Evolutionary conservation across 2,329 filamentous ascomycete species (phyloP).

Genomic region (Tolypocladium album): DNA sequence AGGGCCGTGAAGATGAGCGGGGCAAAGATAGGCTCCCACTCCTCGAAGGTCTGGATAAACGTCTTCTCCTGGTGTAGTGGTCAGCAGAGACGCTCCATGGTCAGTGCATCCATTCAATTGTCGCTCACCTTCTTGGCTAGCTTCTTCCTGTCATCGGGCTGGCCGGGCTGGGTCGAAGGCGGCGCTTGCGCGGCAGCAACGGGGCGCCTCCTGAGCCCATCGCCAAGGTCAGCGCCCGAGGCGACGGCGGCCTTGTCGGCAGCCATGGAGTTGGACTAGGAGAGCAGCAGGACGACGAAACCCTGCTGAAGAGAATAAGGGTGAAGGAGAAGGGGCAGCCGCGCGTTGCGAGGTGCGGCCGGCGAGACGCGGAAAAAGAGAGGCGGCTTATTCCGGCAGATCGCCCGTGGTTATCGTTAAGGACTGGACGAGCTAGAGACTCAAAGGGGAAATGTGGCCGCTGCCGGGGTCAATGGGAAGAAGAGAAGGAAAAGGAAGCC

Average conservation of each 20-base stretch:
- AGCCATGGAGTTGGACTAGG: constrained; percentile 31
- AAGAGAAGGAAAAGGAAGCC: constrained; percentile 9
- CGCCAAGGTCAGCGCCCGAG: constrained; percentile 48
- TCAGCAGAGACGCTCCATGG: constrained; percentile 6
- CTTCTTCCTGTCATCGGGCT: constrained; percentile 51
- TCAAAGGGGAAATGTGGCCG: constrained; percentile 13
- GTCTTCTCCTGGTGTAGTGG: constrained; percentile 35
- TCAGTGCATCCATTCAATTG: neutral
- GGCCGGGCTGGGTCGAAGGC: constrained; percentile 22
- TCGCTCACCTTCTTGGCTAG: constrained; percentile 39
- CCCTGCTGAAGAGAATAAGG: neutral
- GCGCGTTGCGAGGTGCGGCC: neutral
- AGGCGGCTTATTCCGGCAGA: constrained; percentile 2
- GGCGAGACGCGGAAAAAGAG: constrained; percentile 6
- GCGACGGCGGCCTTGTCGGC: constrained; percentile 43
- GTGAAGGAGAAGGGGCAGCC: constrained; percentile 2
- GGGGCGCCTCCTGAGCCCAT: constrained; percentile 45
- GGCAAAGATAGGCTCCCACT: constrained; percentile 53
- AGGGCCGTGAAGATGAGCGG: constrained; percentile 50
- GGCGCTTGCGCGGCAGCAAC: constrained; percentile 25
- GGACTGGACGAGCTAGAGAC: constrained; percentile 26
- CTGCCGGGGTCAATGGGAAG: constrained; percentile 1
- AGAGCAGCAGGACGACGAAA: neutral
- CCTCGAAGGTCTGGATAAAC: constrained; percentile 49
- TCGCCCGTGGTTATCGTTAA: constrained; percentile 9